Evolutionary conservation across 768 basidiomycete genomes (phyloP), one percentile per base, ranked within the genome.

Genomic region (Multifurca ochricompacta): DNA sequence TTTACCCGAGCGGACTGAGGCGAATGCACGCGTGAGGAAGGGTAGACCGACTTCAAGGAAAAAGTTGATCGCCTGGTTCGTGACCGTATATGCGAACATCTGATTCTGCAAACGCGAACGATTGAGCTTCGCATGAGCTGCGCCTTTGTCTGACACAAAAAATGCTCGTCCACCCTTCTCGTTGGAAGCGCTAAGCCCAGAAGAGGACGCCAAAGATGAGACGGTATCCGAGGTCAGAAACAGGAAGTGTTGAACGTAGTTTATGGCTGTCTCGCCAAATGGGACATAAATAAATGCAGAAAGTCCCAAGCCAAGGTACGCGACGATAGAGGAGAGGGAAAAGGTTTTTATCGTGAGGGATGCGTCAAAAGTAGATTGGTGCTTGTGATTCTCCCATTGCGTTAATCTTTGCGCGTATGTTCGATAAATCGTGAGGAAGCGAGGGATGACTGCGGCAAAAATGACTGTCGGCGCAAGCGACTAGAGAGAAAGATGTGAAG

Each of bases 211-310:
- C 16, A 61, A 48, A 0, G 63, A 56, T 5, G 48, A 37, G 14
- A 57, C 14, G 3, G 59, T 49, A 4, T 55, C 37, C 18, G 64
- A 48, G 18, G 54, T 41, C 39, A 69, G 52, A 60, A 64, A 64
- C 4, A 68, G 58, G 46, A 58, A 56, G 32, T 47, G 39, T 44
- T 71, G 70, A 2, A 78, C 71, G 46, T 74, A 65, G 7, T 75
- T 71, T 87, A 93, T 91, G 58, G 91, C 81, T 48, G 78, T 77
- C 65, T 86, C 86, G 27, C 93, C 93, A 59, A 94, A 96, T 0
- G 93, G 93, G 4, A 95, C 89, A 66, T 98, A 99, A 46, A 96
- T 80, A 65, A 93, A 97, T 14, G 94, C 92, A n/a, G 87, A 91
- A 14, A 98, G 80, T 6, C 80, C 83, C n/a, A 99, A 78, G 36